Evolutionary conservation across 352 stramenopile species (phyloP).

Genomic region (Globisporangium spiculum): DNA sequence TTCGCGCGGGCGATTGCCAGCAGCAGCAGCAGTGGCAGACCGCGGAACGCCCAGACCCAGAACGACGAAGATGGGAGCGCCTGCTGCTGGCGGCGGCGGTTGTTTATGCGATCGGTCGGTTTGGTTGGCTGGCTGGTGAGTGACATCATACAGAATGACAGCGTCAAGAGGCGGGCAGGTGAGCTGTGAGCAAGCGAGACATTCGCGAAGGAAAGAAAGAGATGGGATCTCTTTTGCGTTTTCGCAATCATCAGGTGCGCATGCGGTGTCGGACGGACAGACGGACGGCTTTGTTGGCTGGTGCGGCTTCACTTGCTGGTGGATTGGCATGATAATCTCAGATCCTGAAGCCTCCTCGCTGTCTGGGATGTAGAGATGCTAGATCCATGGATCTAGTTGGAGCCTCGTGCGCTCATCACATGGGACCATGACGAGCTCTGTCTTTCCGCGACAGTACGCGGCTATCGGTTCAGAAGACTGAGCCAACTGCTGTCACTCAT

Average conservation of each 20-base stretch:
- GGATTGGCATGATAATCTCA: not conserved
- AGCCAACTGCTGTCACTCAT: conserved; percentile 8
- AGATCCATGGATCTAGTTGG: not conserved
- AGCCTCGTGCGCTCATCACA: not conserved
- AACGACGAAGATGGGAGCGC: conserved; percentile 7
- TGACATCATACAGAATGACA: not conserved
- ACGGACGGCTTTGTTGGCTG: not conserved
- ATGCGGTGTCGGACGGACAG: not conserved
- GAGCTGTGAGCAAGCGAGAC: not conserved
- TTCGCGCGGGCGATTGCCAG: not conserved
- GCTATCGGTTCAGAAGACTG: not conserved
- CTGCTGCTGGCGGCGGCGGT: not conserved
- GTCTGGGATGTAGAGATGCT: not conserved
- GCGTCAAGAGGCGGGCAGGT: not conserved
- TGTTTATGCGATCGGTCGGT: conserved; percentile 5
- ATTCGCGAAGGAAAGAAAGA: conserved; percentile 1
- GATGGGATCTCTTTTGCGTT: conserved; percentile 3
- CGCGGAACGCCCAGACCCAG: not conserved
- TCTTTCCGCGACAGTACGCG: not conserved
- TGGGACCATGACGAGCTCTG: not conserved
- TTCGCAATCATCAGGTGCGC: conserved; percentile 3
- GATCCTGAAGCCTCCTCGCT: not conserved
- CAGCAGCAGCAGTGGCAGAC: not conserved
- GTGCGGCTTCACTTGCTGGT: not conserved
- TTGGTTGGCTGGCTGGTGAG: not conserved